Evolutionary conservation across 176 grass and related monocot species (phyloP).

Genomic region (Poa pratensis): DNA sequence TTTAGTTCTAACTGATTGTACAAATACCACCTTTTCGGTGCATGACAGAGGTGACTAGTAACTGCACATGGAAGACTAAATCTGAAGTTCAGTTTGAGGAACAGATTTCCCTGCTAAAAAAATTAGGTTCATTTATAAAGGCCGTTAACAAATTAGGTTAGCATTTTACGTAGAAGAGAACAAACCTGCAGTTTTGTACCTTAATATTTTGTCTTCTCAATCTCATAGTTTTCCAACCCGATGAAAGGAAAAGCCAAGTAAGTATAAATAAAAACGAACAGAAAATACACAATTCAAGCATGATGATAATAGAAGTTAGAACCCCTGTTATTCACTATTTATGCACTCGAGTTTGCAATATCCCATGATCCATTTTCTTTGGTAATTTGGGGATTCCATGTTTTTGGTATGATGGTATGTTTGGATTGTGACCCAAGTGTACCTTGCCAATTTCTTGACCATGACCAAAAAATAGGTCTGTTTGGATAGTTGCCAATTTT

Average conservation of each 20-base stretch:
- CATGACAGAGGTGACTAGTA: background rate
- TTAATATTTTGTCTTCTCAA: background rate
- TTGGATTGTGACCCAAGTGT: background rate
- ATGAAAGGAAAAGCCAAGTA: background rate
- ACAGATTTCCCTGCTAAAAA: background rate
- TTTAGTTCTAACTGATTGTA: background rate
- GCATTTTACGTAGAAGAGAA: background rate
- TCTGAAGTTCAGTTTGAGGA: conserved; percentile 5
- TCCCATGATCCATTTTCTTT: background rate
- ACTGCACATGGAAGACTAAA: background rate
- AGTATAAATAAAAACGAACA: background rate
- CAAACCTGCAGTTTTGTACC: background rate
- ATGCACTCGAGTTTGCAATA: background rate
- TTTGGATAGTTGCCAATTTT: background rate
- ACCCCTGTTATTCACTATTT: background rate
- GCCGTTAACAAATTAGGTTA: background rate
- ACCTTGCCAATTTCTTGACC: background rate
- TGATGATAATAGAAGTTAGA: background rate
- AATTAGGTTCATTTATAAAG: background rate
- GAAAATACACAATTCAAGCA: background rate
- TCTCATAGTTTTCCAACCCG: background rate
- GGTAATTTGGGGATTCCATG: background rate
- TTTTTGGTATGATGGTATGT: conserved; percentile 1
- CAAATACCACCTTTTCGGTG: background rate
- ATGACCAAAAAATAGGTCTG: background rate